Percentiles rank a stretch among this genome's conserved stretches.
These are phyloP conservation scores for Theobroma grandiflorum DNA, from an alignment of 441 rosid genomes.

Conservation along the genomic window DNA sequence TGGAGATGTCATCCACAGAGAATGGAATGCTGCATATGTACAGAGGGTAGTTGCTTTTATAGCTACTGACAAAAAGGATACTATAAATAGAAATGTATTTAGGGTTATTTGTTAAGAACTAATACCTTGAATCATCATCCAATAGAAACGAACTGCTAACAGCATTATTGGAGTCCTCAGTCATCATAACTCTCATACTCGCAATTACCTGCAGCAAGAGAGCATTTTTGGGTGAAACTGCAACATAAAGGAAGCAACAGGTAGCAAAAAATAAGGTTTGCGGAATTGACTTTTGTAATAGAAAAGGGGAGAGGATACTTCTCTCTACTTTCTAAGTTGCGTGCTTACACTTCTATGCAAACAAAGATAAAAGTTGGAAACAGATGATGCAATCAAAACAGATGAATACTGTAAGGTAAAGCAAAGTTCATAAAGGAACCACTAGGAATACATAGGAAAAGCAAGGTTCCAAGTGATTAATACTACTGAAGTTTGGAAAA, in stretches of 20 bases:
- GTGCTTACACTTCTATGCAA: neutral
- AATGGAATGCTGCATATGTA: slow-evolving; percentile 82
- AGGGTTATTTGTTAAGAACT: neutral
- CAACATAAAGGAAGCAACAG: slow-evolving; percentile 1
- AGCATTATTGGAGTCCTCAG: slow-evolving; percentile 90
- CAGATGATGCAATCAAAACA: slow-evolving; percentile 4
- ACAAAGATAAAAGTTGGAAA: neutral
- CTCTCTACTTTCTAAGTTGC: neutral
- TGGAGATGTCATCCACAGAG: slow-evolving; percentile 94
- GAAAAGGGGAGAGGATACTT: neutral
- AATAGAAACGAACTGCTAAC: slow-evolving; percentile 94
- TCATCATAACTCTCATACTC: slow-evolving; percentile 93
- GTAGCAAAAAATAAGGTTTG: neutral
- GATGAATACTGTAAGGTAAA: neutral
- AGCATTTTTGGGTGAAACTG: slow-evolving; percentile 19
- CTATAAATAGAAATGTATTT: neutral
- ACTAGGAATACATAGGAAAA: neutral
- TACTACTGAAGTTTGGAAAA: slow-evolving; percentile 13
- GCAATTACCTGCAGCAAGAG: slow-evolving; percentile 72
- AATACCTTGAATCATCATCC: slow-evolving; percentile 94
- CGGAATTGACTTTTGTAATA: neutral
- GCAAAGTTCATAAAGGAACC: neutral
- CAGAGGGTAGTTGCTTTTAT: neutral
- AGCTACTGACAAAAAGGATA: neutral
- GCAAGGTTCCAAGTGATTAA: neutral